A percentile compares a stretch with the other conserved stretches of the same genome.
These are phyloP conservation scores for Exidia glandulosa DNA, from an alignment of 768 basidiomycete genomes.

Conservation along the genomic window DNA sequence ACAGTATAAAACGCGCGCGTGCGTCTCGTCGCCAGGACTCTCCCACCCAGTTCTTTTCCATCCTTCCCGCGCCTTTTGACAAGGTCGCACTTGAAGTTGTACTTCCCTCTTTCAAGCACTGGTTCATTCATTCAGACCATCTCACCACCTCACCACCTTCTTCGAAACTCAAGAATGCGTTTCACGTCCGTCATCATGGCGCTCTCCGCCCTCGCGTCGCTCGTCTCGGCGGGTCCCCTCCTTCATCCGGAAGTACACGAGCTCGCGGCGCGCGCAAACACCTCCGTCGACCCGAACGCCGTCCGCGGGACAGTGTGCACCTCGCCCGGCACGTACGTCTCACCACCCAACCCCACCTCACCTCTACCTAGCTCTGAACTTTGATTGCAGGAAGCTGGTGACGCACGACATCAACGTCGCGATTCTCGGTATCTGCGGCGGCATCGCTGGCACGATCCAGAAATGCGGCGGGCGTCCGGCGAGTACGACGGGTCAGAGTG, in stretches of 20 bases:
- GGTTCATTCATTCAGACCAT: too few species aligned
- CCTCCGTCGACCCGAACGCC: background rate
- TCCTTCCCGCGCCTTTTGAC: background rate
- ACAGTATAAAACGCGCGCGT: too few species aligned
- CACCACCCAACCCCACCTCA: background rate
- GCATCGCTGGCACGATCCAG: conserved; percentile 18
- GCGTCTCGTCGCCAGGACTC: too few species aligned
- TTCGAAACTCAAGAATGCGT: too few species aligned
- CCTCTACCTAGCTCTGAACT: background rate
- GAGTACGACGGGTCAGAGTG: conserved; percentile 13
- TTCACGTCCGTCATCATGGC: background rate
- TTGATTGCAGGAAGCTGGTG: conserved; percentile 11
- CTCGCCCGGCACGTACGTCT: conserved; percentile 5
- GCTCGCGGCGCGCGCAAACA: background rate
- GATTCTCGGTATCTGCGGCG: conserved; percentile 18
- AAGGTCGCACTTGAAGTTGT: background rate
- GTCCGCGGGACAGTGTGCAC: conserved; percentile 5
- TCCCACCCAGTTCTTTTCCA: too few species aligned
- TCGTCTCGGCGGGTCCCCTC: background rate
- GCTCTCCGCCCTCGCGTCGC: background rate
- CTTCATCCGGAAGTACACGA: background rate
- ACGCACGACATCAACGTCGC: conserved; percentile 19
- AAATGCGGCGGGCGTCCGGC: conserved; percentile 17
- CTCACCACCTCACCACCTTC: too few species aligned
- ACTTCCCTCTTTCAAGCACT: background rate